Conservation (phyloP, 768 basidiomycete genomes). For the Termitomyces sp. region DNA sequence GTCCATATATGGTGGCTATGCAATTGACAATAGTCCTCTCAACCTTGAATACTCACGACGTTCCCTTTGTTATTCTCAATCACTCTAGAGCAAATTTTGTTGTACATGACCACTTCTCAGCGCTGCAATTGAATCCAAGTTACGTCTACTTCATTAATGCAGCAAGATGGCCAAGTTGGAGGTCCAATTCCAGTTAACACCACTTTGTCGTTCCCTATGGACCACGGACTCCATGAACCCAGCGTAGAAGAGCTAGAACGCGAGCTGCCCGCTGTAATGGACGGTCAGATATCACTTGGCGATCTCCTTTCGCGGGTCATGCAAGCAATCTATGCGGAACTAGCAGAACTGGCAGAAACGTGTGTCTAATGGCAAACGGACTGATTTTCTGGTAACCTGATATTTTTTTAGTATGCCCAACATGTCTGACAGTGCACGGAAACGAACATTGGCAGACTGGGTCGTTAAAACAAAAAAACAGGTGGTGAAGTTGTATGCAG, state of each 20-base stretch:
- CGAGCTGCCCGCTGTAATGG: slow-evolving; percentile 70
- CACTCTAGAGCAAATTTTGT: not conserved
- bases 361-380: slow-evolving; percentile 35
- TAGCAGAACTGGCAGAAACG: slow-evolving; percentile 86
- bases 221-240: slow-evolving; percentile 18
- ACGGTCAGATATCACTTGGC: slow-evolving; percentile 72
- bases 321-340: slow-evolving; percentile 79
- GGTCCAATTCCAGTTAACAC: not conserved
- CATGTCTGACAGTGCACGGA: slow-evolving; percentile 78
- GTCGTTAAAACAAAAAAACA: slow-evolving; percentile 90
- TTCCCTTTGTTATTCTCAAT: not conserved
- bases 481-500: slow-evolving; percentile 83
- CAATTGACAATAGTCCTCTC: not conserved
- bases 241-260: slow-evolving; percentile 59
- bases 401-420: slow-evolving; percentile 57
- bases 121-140: not conserved
- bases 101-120: not conserved
- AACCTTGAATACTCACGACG: not conserved
- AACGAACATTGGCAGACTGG: slow-evolving; percentile 82
- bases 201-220: not conserved
- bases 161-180: slow-evolving; percentile 8
- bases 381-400: slow-evolving; percentile 1
- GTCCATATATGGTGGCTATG: slow-evolving; percentile 10
- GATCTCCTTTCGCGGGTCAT: slow-evolving; percentile 74
- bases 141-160: slow-evolving; percentile 7